Evolutionary conservation across 148 eudicot species (phyloP).

Genomic region (Rhododendron molle): DNA sequence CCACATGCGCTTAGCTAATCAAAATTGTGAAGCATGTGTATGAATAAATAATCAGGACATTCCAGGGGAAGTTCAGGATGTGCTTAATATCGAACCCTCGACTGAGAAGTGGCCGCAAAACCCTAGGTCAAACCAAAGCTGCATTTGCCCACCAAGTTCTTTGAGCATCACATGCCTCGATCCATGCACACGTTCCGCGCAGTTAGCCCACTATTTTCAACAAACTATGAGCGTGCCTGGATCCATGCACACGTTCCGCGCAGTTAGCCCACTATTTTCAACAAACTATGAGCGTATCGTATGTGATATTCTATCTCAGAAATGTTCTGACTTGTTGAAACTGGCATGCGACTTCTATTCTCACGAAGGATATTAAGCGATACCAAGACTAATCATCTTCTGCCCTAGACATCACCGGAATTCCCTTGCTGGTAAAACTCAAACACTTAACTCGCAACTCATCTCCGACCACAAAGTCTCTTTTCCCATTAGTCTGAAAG

Average conservation of each 20-base stretch:
- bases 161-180: neutral
- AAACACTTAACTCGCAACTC: conserved; percentile 55
- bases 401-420: conserved; percentile 62
- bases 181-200: neutral
- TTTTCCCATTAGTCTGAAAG: conserved; percentile 42
- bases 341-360: neutral
- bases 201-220: neutral
- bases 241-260: neutral
- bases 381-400: conserved; percentile 24
- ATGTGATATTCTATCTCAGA: neutral
- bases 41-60: neutral
- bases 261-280: neutral
- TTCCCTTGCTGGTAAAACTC: conserved; percentile 76
- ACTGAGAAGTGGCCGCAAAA: neutral
- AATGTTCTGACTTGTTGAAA: neutral
- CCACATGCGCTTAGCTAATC: neutral
- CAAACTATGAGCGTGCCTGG: neutral
- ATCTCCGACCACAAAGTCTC: conserved; percentile 55
- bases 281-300: neutral
- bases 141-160: neutral
- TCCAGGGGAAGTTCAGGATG: neutral
- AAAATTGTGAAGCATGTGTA: neutral
- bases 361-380: neutral
- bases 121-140: neutral
- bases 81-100: neutral